These are phyloP conservation scores for Trichophyton schoenleinii DNA, from an alignment of 2,329 filamentous ascomycete species.

Conservation along the genomic window DNA sequence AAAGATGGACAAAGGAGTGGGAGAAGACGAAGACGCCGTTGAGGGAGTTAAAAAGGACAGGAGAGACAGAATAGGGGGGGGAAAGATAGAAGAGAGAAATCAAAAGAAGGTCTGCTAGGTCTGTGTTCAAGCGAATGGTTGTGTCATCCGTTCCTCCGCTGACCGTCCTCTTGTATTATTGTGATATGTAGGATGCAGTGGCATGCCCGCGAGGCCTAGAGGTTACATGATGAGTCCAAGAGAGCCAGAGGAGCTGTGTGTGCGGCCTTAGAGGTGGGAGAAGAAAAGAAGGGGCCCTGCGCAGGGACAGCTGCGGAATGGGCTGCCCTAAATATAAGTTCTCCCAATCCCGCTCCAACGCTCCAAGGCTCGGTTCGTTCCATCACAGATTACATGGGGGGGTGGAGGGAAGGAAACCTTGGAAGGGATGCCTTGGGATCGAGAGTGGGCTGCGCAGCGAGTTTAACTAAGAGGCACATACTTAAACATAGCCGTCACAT, in stretches of 20 bases:
- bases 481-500: not conserved
- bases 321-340: not conserved
- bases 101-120: not conserved
- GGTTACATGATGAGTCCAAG: not conserved
- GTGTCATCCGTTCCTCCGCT: not conserved
- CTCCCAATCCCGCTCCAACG: not conserved
- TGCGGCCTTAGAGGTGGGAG: not conserved
- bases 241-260: not conserved
- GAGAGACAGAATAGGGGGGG: not conserved
- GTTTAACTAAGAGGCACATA: not conserved
- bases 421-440: not conserved
- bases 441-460: not conserved
- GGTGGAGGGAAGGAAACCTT: not conserved
- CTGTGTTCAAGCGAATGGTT: not conserved
- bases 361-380: not conserved
- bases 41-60: not conserved
- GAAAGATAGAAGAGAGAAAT: not conserved
- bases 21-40: not conserved
- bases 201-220: not conserved
- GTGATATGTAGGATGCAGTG: not conserved
- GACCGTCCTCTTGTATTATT: not conserved
- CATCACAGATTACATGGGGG: not conserved
- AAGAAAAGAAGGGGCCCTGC: not conserved
- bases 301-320: not conserved
- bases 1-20: not conserved